These are phyloP conservation scores for Platanus orientalis DNA, from an alignment of 164 flowering plant species.

Conservation along the genomic window DNA sequence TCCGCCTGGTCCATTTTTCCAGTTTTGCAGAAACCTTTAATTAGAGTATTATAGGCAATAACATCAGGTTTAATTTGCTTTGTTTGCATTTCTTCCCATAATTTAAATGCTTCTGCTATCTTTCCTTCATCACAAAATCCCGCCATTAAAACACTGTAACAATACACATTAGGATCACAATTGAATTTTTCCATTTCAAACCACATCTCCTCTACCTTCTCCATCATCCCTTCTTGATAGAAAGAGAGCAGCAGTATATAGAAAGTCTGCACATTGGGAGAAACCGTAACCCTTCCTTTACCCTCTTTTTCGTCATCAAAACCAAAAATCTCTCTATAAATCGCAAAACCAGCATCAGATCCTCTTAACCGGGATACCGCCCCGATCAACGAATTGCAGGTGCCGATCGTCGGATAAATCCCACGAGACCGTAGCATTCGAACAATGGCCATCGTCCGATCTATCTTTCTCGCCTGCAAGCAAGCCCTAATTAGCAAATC, in stretches of 20 bases:
- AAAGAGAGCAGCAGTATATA: conserved; percentile 56
- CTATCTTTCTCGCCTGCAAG: conserved; percentile 44
- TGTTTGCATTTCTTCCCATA: conserved; percentile 64
- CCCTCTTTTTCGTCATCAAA: conserved; percentile 17
- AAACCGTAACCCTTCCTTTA: conserved; percentile 19
- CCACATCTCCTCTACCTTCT: conserved; percentile 50
- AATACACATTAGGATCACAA: conserved; percentile 44
- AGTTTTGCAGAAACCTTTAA: conserved; percentile 54
- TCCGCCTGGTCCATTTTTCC: conserved; percentile 54
- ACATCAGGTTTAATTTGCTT: conserved; percentile 47
- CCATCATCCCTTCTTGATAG: conserved; percentile 41
- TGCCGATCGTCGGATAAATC: conserved; percentile 34
- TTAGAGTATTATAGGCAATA: conserved; percentile 63
- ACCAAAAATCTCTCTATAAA: conserved; percentile 47
- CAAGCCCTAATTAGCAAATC: conserved; percentile 63
- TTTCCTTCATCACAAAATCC: conserved; percentile 49
- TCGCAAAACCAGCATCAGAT: conserved; percentile 32
- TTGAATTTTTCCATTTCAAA: conserved; percentile 41
- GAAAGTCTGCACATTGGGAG: conserved; percentile 58
- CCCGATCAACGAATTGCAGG: conserved; percentile 52
- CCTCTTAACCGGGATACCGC: conserved; percentile 41
- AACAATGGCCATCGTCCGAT: conserved; percentile 41
- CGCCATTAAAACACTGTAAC: conserved; percentile 60
- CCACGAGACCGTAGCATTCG: conserved; percentile 46
- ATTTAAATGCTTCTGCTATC: conserved; percentile 45